Conservation (phyloP, 1,139 yeast genomes). For the Candida sp. region DNA sequence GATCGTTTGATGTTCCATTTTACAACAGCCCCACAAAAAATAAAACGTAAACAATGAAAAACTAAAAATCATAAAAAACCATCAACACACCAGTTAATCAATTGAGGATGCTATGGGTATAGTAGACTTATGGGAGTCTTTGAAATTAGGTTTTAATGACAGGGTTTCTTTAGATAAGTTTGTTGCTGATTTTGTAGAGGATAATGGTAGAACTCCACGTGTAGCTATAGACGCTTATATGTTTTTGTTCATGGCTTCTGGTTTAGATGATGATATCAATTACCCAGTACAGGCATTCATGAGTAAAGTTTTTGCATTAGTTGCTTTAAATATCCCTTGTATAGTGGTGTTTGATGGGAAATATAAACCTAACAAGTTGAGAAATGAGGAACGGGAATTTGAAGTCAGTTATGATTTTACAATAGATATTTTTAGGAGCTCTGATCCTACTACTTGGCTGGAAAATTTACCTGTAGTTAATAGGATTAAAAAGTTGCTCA, state of each 20-base stretch:
- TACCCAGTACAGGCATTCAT: conserved; percentile 34
- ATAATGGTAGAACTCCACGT: conserved; percentile 44
- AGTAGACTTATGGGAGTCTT: conserved; percentile 51
- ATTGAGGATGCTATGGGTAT: conserved; percentile 46
- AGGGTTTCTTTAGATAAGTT: conserved; percentile 45
- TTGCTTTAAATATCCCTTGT: conserved; percentile 51
- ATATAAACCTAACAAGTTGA: conserved; percentile 44
- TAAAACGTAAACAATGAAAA: no score
- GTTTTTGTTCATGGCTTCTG: conserved; percentile 52
- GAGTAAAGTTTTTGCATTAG: conserved; percentile 50
- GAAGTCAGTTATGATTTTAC: conserved; percentile 3
- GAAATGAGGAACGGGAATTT: conserved; percentile 9
- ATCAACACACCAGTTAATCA: no score
- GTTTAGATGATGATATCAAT: conserved; percentile 11
- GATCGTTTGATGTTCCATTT: neutral
- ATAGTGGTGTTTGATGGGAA: conserved; percentile 79
- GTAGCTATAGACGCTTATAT: conserved; percentile 73
- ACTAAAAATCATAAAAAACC: no score
- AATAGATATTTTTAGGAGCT: neutral
- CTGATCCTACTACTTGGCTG: neutral
- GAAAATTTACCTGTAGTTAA: conserved; percentile 7
- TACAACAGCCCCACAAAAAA: neutral
- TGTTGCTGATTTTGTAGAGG: conserved; percentile 32
- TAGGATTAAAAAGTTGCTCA: conserved; percentile 14
- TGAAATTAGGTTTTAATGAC: conserved; percentile 35